Conservation (phyloP, 192 early-diverging fungal species). For the Allomyces macrogynus region DNA sequence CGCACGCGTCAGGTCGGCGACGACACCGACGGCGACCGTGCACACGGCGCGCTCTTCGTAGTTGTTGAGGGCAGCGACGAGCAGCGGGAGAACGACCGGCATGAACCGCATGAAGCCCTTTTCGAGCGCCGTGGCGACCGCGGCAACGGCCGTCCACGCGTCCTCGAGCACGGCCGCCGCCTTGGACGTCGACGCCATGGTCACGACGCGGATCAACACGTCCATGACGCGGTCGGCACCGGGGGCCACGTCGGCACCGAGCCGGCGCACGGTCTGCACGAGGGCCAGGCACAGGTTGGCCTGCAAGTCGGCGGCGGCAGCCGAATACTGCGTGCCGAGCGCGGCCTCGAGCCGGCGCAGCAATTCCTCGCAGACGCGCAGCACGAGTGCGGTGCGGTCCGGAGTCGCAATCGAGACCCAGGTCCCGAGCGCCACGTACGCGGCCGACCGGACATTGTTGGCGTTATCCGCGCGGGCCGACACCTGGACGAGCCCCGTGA, state of each 20-base stretch:
- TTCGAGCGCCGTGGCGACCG: slow-evolving; percentile 60
- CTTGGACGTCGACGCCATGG: slow-evolving; percentile 42
- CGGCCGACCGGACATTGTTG: slow-evolving; percentile 69
- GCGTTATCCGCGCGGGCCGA: slow-evolving; percentile 56
- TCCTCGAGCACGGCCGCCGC: slow-evolving; percentile 74
- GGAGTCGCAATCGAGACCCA: slow-evolving; percentile 48
- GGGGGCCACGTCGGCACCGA: slow-evolving; percentile 46
- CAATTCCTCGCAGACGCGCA: slow-evolving; percentile 48
- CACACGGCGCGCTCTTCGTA: slow-evolving; percentile 83
- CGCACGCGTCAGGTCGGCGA: slow-evolving; percentile 88
- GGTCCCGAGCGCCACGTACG: slow-evolving; percentile 85
- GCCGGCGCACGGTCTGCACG: slow-evolving; percentile 60
- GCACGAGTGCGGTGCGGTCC: slow-evolving; percentile 59
- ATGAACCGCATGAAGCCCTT: slow-evolving; percentile 71
- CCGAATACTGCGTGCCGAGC: slow-evolving; percentile 58
- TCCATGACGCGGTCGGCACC: slow-evolving; percentile 83
- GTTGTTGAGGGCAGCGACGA: slow-evolving; percentile 65
- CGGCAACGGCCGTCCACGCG: slow-evolving; percentile 74
- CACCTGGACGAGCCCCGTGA: slow-evolving; percentile 33
- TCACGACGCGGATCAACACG: slow-evolving; percentile 48
- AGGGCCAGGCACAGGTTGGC: slow-evolving; percentile 81
- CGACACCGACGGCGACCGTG: slow-evolving; percentile 81
- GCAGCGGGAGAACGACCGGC: slow-evolving; percentile 65
- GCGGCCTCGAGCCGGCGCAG: slow-evolving; percentile 63
- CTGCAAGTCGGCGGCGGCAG: slow-evolving; percentile 64